These are phyloP conservation scores for Paramecium pentaurelia DNA, from an alignment of 73 alveolate species.

Conservation along the genomic window DNA sequence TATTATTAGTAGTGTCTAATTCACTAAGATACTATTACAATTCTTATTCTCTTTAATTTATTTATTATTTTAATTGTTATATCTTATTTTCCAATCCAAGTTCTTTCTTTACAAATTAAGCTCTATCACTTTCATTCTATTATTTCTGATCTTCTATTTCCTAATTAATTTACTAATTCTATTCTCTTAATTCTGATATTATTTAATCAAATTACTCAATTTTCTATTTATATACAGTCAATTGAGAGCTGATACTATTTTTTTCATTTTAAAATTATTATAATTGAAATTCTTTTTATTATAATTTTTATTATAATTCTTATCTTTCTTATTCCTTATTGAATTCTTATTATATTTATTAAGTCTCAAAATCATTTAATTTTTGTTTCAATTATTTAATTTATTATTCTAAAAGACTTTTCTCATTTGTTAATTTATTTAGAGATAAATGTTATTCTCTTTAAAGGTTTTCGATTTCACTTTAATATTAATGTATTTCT, in stretches of 20 bases:
- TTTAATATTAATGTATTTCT: not conserved
- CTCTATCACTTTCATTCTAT: conserved; percentile 5
- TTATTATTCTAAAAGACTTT: not conserved
- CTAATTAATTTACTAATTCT: not conserved
- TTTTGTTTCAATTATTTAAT: not conserved
- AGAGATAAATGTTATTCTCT: not conserved
- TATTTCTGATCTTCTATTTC: not conserved
- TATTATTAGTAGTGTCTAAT: not conserved
- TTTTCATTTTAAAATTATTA: not conserved
- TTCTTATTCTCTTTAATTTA: not conserved
- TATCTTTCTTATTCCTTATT: not conserved
- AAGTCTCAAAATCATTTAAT: not conserved
- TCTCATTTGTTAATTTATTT: not conserved
- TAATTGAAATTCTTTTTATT: not conserved
- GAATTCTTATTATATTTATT: not conserved
- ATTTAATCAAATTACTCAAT: not conserved
- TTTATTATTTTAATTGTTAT: not conserved
- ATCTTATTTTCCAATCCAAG: not conserved
- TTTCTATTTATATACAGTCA: not conserved
- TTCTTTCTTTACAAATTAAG: not conserved
- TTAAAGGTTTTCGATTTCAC: not conserved
- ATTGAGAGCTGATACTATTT: not conserved
- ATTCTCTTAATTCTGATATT: not conserved
- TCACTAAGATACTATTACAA: not conserved
- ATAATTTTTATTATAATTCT: not conserved